phyloP scores from a whole-genome alignment of 192 early-diverging fungal species.

The Dissophora ornata region DNA sequence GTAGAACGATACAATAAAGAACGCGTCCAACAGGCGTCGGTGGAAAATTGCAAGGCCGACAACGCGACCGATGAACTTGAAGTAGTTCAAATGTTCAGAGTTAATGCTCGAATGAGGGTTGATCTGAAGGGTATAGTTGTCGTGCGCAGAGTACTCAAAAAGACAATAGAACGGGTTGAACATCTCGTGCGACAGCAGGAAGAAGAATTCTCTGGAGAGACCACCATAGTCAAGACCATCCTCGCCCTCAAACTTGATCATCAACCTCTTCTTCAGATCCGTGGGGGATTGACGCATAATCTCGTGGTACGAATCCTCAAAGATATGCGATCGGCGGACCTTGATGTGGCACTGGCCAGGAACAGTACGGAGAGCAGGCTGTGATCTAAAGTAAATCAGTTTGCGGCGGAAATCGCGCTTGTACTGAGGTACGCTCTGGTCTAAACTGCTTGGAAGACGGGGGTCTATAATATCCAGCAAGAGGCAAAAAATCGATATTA shows the following conservation, averaged over 20 bases:
- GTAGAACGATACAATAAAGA: constrained; percentile 95
- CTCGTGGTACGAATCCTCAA: constrained; percentile 95
- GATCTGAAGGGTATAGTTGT: constrained; percentile 98
- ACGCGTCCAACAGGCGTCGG: constrained; percentile 94
- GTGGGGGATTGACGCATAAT: constrained; percentile 90
- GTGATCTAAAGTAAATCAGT: constrained; percentile 94
- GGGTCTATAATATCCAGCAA: constrained; percentile 58
- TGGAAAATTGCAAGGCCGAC: constrained; percentile 97
- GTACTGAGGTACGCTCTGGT: constrained; percentile 95
- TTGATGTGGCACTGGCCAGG: constrained; percentile 94
- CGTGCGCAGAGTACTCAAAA: constrained; percentile 97
- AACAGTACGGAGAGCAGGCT: constrained; percentile 89
- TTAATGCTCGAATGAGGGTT: constrained; percentile 94
- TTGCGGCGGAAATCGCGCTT: constrained; percentile 98
- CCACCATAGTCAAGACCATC: constrained; percentile 99
- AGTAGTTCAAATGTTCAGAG: constrained; percentile 97
- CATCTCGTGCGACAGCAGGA: constrained; percentile 96
- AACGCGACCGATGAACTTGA: constrained; percentile 96
- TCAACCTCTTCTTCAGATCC: constrained; percentile 94
- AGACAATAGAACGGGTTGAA: constrained; percentile 97
- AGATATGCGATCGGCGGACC: constrained; percentile 85
- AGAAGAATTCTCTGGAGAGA: constrained; percentile 96
- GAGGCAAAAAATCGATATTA: neutral
- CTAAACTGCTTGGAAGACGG: constrained; percentile 81
- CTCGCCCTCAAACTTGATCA: constrained; percentile 99